Conservation (phyloP, 495 filamentous ascomycete genomes). For the Hypomontagnella monticulosa region DNA sequence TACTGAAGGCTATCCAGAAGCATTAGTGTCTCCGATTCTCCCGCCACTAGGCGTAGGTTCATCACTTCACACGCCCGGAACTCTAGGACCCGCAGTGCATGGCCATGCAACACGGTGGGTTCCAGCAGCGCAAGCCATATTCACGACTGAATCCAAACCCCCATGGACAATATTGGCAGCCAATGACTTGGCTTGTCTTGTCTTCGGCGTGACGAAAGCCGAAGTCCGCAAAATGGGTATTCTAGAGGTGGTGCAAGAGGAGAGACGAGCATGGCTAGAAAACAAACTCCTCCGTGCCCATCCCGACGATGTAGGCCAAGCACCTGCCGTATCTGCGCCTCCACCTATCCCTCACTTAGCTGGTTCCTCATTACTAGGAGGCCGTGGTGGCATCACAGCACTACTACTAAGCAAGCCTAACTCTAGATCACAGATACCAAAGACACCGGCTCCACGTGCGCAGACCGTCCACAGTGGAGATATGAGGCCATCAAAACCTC, state of each 20-base stretch:
- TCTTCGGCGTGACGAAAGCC: constrained; percentile 94
- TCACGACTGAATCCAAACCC: constrained; percentile 85
- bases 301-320: constrained; percentile 51
- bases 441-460: constrained; percentile 60
- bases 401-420: constrained; percentile 87
- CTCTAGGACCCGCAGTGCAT: constrained; percentile 64
- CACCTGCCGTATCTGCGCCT: constrained; percentile 53
- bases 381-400: constrained; percentile 85
- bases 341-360: constrained; percentile 52
- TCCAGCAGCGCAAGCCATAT: constrained; percentile 93
- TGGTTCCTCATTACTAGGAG: constrained; percentile 63
- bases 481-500: constrained; percentile 65
- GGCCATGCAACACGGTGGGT: constrained; percentile 90
- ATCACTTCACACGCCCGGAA: constrained; percentile 42
- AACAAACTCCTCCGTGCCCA: constrained; percentile 75
- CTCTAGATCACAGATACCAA: constrained; percentile 66
- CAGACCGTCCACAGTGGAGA: constrained; percentile 81
- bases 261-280: constrained; percentile 88
- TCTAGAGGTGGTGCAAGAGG: constrained; percentile 89
- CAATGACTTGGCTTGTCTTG: constrained; percentile 95
- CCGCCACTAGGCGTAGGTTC: constrained; percentile 52
- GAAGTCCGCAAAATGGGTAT: constrained; percentile 96
- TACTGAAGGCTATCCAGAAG: constrained; percentile 55
- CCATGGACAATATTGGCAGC: constrained; percentile 97
- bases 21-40: constrained; percentile 50